Evolutionary conservation across 1,139 yeast genomes (phyloP).

Genomic region (Hansenula sp.): DNA sequence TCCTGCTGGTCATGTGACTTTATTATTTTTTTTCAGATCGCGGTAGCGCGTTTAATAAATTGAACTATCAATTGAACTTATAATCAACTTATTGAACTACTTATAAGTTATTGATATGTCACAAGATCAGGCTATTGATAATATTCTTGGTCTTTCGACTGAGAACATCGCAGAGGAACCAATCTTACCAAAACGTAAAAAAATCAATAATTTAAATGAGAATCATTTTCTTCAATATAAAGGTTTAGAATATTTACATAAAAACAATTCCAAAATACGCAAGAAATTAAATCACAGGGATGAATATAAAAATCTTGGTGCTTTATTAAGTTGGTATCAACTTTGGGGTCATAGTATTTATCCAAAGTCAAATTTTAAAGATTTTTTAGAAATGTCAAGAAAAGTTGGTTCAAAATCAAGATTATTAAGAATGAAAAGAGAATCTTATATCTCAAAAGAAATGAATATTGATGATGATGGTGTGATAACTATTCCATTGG

Average conservation of each 20-base stretch:
- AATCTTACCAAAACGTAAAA: background rate
- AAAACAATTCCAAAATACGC: constrained; percentile 35
- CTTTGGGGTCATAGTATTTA: constrained; percentile 81
- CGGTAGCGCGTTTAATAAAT: no score
- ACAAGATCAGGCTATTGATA: no score
- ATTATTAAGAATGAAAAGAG: constrained; percentile 10
- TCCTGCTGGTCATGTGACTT: no score
- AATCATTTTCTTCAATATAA: constrained; percentile 42
- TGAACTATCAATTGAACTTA: no score
- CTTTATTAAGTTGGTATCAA: constrained; percentile 64
- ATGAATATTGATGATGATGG: background rate
- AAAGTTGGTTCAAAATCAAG: constrained; percentile 10
- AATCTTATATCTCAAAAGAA: constrained; percentile 13
- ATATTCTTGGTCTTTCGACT: background rate
- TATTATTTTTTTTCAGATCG: no score
- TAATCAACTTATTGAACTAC: no score
- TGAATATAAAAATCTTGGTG: constrained; percentile 37
- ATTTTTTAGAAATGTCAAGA: constrained; percentile 34
- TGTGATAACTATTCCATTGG: background rate
- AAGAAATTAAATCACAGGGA: constrained; percentile 32
- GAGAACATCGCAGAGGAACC: background rate
- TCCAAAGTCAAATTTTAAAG: constrained; percentile 74
- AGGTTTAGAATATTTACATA: constrained; percentile 45
- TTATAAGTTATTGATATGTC: no score
- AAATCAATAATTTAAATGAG: constrained; percentile 39